Base-by-base conservation (phyloP, 2,329 filamentous ascomycete species). In the Aspergillus quadrilineatus region DNA sequence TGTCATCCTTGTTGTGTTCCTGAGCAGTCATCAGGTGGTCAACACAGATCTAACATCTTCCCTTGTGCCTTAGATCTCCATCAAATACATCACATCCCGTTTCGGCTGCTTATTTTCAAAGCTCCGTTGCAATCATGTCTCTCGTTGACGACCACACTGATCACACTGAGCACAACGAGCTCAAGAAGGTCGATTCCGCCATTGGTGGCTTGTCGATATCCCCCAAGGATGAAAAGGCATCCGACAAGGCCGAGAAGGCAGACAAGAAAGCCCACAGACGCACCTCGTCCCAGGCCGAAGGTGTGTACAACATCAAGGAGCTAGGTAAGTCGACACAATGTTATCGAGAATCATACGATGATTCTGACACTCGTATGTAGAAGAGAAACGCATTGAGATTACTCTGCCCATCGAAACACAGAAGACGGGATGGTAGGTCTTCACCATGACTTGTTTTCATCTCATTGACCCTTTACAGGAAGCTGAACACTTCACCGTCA, bases 161-260 rank as follows among this genome's bases (percentile, higher is more conserved):
- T 22, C 39, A 42, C 6, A 6, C 78, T 68, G 84, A 88, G 69
- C 85, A 47, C 29, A 26, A 78, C 69, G 84, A 88, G 69, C 85
- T 96, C 73, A 83, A 84, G 77, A 96, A 95, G 82, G 86, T 96
- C 80, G 92, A 97, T 78, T 96, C 92, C 59, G 91, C 90, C 80
- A 86, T 95, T 71, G 87, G 91, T 73, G 90, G 90, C 76, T 77
- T 92, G 68, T 83, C 85, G 64, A 82, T 84, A 68, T 87, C 86
- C 57, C 83, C 88, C 34, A 80, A 83, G 57, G 84, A 87, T 72
- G 87, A 91, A 63, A 79, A 80, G 53, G 61, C 63, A 39, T 61
- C 65, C 17, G 69, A 74, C 56, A 74, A 73, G 60, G 66, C 68
- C 30, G 30, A 34, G 7, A 34, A 34, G 30, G 30, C 37, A 12